Percentiles rank a stretch among this genome's conserved stretches.
Conservation (phyloP, 2,329 filamentous ascomycete genomes). For the Fusarium euwallaceae region DNA sequence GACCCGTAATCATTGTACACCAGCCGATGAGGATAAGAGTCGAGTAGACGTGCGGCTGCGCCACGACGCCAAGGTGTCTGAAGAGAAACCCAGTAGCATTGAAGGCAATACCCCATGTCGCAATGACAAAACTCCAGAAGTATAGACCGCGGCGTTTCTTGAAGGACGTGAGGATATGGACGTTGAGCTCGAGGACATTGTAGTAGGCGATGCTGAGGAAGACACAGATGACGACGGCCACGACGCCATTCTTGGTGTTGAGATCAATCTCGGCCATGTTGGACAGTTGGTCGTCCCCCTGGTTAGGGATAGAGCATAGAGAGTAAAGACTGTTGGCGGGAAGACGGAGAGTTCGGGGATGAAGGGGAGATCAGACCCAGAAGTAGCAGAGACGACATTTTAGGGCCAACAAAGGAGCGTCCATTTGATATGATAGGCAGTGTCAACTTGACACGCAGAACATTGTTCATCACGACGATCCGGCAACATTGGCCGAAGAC, state of each 20-base stretch:
- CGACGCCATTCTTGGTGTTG: constrained; percentile 39
- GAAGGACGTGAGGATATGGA: constrained; percentile 51
- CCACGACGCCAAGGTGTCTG: constrained; percentile 46
- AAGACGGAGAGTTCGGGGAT: not conserved
- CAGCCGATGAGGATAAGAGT: constrained; percentile 50
- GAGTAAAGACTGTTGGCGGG: not conserved
- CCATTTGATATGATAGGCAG: not conserved
- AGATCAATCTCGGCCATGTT: not conserved
- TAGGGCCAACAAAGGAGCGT: not conserved
- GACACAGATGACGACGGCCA: constrained; percentile 36
- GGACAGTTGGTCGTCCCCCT: not conserved
- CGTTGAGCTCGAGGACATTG: constrained; percentile 53
- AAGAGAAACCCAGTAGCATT: constrained; percentile 60
- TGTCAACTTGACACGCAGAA: not conserved
- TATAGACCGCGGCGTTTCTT: constrained; percentile 50
- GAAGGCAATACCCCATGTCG: constrained; percentile 49
- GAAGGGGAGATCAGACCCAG: not conserved
- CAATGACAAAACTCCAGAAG: constrained; percentile 54
- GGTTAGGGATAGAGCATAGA: not conserved
- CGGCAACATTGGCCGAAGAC: not conserved
- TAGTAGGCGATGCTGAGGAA: constrained; percentile 47
- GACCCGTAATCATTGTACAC: constrained; percentile 69
- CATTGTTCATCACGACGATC: not conserved
- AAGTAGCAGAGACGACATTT: not conserved
- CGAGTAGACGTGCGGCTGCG: constrained; percentile 26